phyloP scores from a whole-genome alignment of 2,329 filamentous ascomycete genomes.

The Zymoseptoria crescenta region DNA sequence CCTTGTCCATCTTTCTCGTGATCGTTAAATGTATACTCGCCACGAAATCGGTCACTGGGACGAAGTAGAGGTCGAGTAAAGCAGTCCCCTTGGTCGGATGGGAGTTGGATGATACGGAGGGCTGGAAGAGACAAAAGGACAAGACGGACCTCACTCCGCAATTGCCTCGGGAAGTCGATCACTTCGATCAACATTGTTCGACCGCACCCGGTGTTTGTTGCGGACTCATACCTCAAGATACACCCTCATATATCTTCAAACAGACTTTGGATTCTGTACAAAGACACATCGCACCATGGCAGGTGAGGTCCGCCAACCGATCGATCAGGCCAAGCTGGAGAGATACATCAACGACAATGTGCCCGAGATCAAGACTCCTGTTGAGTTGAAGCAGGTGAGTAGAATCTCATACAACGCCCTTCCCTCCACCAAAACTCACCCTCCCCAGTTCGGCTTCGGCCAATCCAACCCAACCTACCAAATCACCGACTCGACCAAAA shows the following conservation, averaged over 20 bases:
- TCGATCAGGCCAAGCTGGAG: slow-evolving; percentile 72
- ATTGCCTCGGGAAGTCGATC: background rate
- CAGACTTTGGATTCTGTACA: background rate
- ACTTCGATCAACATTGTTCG: background rate
- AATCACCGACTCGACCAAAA: slow-evolving; percentile 62
- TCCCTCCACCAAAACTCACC: background rate
- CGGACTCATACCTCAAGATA: too few species aligned
- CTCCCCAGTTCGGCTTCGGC: slow-evolving; percentile 75
- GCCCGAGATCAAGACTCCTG: slow-evolving; percentile 70
- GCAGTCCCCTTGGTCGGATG: too few species aligned
- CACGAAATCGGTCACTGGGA: too few species aligned
- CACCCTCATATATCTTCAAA: background rate
- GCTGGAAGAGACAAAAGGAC: too few species aligned
- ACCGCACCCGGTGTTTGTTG: background rate
- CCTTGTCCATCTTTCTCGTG: too few species aligned
- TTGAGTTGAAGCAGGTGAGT: slow-evolving; percentile 77
- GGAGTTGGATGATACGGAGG: too few species aligned
- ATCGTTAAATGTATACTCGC: too few species aligned
- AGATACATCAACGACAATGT: slow-evolving; percentile 68
- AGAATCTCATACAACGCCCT: background rate
- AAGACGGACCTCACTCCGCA: too few species aligned
- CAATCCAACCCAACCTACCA: slow-evolving; percentile 91
- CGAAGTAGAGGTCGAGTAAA: too few species aligned
- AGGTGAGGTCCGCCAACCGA: slow-evolving; percentile 77
- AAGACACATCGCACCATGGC: slow-evolving; percentile 51